Evolutionary conservation across 768 basidiomycete genomes (phyloP).

Genomic region (Termitomyces sp.): DNA sequence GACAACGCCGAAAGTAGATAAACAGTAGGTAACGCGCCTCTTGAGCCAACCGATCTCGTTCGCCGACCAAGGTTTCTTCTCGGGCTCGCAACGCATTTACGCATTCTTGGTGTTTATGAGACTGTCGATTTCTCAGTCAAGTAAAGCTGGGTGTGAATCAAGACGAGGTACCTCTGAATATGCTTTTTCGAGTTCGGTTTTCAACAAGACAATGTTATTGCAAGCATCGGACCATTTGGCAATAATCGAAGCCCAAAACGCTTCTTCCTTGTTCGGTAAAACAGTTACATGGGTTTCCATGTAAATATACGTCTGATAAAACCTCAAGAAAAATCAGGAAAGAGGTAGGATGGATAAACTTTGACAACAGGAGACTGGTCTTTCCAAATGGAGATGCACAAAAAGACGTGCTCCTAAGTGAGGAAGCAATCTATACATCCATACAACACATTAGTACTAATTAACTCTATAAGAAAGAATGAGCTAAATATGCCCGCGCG

Average conservation of each 20-base stretch:
- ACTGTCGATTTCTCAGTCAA: not conserved
- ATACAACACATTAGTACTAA: constrained; percentile 9
- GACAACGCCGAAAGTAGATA: not conserved
- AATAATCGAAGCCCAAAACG: constrained; percentile 29
- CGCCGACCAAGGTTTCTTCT: not conserved
- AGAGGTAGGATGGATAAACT: not conserved
- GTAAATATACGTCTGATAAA: not conserved
- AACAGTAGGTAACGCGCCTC: constrained; percentile 19
- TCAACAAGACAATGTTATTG: constrained; percentile 27
- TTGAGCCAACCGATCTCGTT: constrained; percentile 13
- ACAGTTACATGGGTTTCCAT: not conserved
- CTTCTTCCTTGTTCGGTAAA: constrained; percentile 24
- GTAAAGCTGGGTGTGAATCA: not conserved
- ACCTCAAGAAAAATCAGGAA: not conserved
- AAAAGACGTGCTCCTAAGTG: not conserved
- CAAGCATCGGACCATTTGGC: constrained; percentile 36
- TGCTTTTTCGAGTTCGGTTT: constrained; percentile 26
- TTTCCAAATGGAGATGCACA: not conserved
- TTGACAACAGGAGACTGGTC: too few relatives aligned
- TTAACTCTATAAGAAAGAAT: constrained; percentile 10
- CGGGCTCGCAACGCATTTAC: not conserved
- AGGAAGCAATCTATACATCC: not conserved
- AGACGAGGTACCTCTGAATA: constrained; percentile 5
- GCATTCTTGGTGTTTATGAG: not conserved
- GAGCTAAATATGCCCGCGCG: not conserved